Conservation (phyloP, 257 asterid genomes). For the Gentiana dahurica region DNA sequence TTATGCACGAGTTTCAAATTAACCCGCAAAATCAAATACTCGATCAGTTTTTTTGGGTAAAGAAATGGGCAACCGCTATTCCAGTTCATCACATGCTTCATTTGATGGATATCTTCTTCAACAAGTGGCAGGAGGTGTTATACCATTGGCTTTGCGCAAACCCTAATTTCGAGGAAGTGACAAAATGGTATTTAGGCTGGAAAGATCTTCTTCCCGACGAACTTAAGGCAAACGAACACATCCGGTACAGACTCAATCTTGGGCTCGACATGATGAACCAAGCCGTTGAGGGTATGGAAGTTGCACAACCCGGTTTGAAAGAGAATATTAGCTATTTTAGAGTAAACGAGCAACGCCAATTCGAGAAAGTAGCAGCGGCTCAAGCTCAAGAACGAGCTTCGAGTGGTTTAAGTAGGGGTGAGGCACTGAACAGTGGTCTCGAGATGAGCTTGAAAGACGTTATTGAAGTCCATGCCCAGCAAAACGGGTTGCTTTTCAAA, state of each 20-base stretch:
- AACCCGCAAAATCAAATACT: slow-evolving; percentile 50
- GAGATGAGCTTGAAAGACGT: slow-evolving; percentile 22
- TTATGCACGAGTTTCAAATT: slow-evolving; percentile 37
- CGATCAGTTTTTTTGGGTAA: slow-evolving; percentile 45
- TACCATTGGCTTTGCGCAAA: slow-evolving; percentile 47
- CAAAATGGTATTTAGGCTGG: slow-evolving; percentile 62
- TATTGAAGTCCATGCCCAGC: slow-evolving; percentile 43
- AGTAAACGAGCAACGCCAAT: slow-evolving; percentile 43
- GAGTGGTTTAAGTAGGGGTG: neutral
- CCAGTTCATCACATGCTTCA: slow-evolving; percentile 61
- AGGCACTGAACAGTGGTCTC: neutral
- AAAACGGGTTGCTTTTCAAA: neutral
- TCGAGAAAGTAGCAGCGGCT: slow-evolving; percentile 35
- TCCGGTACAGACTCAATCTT: slow-evolving; percentile 35
- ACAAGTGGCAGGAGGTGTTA: slow-evolving; percentile 65
- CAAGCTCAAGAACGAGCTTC: slow-evolving; percentile 11
- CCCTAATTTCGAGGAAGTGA: slow-evolving; percentile 57
- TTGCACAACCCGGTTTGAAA: slow-evolving; percentile 46
- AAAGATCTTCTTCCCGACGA: slow-evolving; percentile 49
- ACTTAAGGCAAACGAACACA: slow-evolving; percentile 45
- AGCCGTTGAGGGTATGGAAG: slow-evolving; percentile 63
- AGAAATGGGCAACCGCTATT: slow-evolving; percentile 37
- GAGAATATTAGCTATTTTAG: slow-evolving; percentile 39
- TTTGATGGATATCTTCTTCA: slow-evolving; percentile 52
- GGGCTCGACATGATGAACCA: slow-evolving; percentile 66